phyloP scores from a whole-genome alignment of 2,329 filamentous ascomycete species.

The Didymella segeticola region DNA sequence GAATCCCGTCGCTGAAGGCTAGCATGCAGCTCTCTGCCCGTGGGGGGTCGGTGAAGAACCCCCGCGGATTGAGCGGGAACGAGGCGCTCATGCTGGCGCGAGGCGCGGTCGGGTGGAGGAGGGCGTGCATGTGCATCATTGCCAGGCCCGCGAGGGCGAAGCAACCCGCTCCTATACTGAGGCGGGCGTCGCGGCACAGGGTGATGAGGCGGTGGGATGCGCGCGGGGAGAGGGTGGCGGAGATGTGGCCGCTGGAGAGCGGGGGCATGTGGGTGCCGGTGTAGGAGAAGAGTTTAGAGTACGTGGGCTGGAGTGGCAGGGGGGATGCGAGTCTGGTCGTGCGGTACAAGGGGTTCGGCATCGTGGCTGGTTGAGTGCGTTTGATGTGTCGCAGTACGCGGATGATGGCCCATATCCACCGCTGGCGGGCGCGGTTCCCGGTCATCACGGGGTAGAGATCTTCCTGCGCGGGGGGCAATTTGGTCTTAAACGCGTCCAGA shows the following conservation, averaged over 20 bases:
- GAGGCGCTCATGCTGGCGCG: constrained; percentile 48
- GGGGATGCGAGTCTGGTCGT: constrained; percentile 21
- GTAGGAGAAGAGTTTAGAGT: constrained; percentile 50
- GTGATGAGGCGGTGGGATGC: constrained; percentile 47
- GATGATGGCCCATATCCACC: constrained; percentile 58
- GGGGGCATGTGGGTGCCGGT: constrained; percentile 38
- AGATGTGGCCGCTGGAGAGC: constrained; percentile 45
- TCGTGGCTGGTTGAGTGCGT: constrained; percentile 48
- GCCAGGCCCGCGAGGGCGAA: constrained; percentile 55
- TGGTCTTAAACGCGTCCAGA: constrained; percentile 26
- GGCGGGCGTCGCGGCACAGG: constrained; percentile 48
- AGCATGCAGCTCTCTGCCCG: constrained; percentile 55
- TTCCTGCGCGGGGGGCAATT: constrained; percentile 55
- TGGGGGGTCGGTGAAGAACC: constrained; percentile 50
- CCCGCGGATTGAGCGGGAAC: constrained; percentile 56
- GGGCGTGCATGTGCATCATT: constrained; percentile 56
- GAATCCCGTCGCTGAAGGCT: constrained; percentile 56
- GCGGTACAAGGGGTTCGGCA: constrained; percentile 52
- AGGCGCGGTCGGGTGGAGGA: constrained; percentile 35
- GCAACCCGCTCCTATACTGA: constrained; percentile 54
- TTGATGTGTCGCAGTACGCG: constrained; percentile 53
- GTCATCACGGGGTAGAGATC: constrained; percentile 52
- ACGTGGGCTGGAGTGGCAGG: constrained; percentile 39
- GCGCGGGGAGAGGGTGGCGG: constrained; percentile 38
- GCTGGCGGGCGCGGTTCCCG: constrained; percentile 48